These are phyloP conservation scores for Penicillium fimorum DNA, from an alignment of 495 filamentous ascomycete species.

Conservation along the genomic window DNA sequence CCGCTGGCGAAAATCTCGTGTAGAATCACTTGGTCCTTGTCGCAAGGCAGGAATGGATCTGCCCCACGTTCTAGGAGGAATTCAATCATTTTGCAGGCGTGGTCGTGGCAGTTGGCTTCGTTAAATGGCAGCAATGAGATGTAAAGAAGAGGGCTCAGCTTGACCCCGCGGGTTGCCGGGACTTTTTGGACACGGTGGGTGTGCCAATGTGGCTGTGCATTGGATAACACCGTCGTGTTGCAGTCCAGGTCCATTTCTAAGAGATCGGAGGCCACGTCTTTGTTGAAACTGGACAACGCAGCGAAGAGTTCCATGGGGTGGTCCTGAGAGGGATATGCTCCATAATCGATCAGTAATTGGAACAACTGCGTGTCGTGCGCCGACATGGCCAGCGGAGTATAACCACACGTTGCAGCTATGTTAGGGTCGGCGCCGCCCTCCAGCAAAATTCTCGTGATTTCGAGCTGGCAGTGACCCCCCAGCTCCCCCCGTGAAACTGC, in stretches of 20 bases:
- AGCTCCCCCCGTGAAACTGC: conserved; percentile 24
- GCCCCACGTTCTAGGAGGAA: conserved; percentile 17
- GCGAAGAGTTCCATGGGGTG: conserved; percentile 24
- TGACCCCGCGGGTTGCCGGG: neutral
- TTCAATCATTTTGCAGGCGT: conserved; percentile 16
- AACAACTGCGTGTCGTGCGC: conserved; percentile 16
- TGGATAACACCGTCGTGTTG: conserved; percentile 16
- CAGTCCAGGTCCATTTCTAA: conserved; percentile 16
- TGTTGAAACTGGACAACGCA: conserved; percentile 14
- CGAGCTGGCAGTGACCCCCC: conserved; percentile 15
- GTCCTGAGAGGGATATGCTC: conserved; percentile 17
- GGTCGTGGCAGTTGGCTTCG: conserved; percentile 16
- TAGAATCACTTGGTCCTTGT: conserved; percentile 12
- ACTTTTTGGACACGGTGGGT: conserved; percentile 9
- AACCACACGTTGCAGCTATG: conserved; percentile 24
- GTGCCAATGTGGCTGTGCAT: conserved; percentile 19
- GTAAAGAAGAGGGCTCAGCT: conserved; percentile 19
- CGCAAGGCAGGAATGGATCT: conserved; percentile 15
- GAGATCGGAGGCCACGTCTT: conserved; percentile 11
- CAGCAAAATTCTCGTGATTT: conserved; percentile 31
- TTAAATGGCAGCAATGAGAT: conserved; percentile 23
- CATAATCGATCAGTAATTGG: conserved; percentile 17
- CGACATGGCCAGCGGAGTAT: conserved; percentile 18
- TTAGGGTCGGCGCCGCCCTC: conserved; percentile 40
- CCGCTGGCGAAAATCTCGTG: conserved; percentile 19